Percentiles rank a stretch among this genome's conserved stretches.
These are phyloP conservation scores for Hemileia vastatrix DNA, from an alignment of 1,284 basidiomycete genomes.

Conservation along the genomic window DNA sequence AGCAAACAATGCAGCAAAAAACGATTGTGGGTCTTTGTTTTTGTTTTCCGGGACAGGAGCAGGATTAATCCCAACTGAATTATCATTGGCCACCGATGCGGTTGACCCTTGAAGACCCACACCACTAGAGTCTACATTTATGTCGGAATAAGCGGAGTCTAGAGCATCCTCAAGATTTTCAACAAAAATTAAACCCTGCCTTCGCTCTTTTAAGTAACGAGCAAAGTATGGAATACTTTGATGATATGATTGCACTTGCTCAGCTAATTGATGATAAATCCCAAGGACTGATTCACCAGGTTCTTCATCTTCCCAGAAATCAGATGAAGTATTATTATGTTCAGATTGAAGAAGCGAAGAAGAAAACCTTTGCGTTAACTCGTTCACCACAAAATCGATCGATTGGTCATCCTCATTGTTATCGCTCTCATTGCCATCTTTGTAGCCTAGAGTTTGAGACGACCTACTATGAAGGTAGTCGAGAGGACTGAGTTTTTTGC, in stretches of 20 bases:
- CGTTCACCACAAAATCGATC: slow-evolving; percentile 61
- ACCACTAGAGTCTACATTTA: not conserved
- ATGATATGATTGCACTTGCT: slow-evolving; percentile 64
- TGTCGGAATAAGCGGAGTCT: slow-evolving; percentile 7
- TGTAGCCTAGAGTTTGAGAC: not conserved
- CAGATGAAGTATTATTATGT: not conserved
- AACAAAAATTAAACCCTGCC: slow-evolving; percentile 79
- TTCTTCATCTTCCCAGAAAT: not conserved
- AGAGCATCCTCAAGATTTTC: slow-evolving; percentile 88
- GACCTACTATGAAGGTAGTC: slow-evolving; percentile 1
- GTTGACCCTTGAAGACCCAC: not conserved
- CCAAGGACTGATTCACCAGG: slow-evolving; percentile 24
- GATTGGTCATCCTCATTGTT: slow-evolving; percentile 64
- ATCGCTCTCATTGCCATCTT: slow-evolving; percentile 34
- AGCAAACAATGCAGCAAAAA: slow-evolving; percentile 10
- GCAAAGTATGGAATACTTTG: slow-evolving; percentile 69
- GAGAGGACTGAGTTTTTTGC: not conserved
- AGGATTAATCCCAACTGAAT: too few species aligned
- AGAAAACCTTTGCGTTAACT: slow-evolving; percentile 57
- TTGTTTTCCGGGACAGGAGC: slow-evolving; percentile 20
- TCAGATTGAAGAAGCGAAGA: slow-evolving; percentile 35
- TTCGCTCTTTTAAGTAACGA: slow-evolving; percentile 67
- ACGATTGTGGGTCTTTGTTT: slow-evolving; percentile 15
- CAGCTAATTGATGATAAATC: slow-evolving; percentile 28
- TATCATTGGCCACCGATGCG: too few species aligned